Percentiles rank a stretch among this genome's conserved stretches.
These are phyloP conservation scores for Tolypocladium ophioglossoides DNA, from an alignment of 2,329 filamentous ascomycete species.

Conservation along the genomic window DNA sequence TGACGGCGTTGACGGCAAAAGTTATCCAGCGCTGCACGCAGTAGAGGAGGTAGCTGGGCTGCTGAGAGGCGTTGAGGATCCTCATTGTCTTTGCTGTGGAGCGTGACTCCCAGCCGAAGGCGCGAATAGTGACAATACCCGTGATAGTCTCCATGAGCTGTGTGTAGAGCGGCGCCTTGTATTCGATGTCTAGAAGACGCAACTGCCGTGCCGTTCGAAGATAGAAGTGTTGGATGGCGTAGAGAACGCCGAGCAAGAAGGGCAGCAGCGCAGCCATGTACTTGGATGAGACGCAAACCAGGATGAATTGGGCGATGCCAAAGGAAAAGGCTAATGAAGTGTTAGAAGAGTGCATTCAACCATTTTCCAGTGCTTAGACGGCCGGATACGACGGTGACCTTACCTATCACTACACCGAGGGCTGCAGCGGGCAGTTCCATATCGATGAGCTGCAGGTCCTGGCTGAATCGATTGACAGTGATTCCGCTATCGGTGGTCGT, in stretches of 20 bases:
- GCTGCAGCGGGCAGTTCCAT: slow-evolving; percentile 20
- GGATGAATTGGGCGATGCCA: background rate
- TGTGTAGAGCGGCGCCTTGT: slow-evolving; percentile 43
- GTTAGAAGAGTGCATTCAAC: background rate
- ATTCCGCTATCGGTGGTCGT: slow-evolving; percentile 20
- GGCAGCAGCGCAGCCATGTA: slow-evolving; percentile 39
- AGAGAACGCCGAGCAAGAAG: slow-evolving; percentile 31
- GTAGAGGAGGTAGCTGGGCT: slow-evolving; percentile 33
- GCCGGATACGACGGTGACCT: background rate
- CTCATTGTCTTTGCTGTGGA: slow-evolving; percentile 11
- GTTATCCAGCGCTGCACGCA: slow-evolving; percentile 48
- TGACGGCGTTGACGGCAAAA: slow-evolving; percentile 36
- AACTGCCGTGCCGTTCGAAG: slow-evolving; percentile 48
- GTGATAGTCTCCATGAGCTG: slow-evolving; percentile 45
- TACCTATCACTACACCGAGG: slow-evolving; percentile 8
- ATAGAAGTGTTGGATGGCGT: slow-evolving; percentile 43
- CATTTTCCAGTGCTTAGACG: background rate
- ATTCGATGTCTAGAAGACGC: slow-evolving; percentile 46
- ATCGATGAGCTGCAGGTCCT: slow-evolving; percentile 28
- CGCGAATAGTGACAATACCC: slow-evolving; percentile 42
- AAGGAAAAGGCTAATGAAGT: background rate
- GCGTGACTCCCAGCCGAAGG: slow-evolving; percentile 37
- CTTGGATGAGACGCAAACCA: slow-evolving; percentile 22
- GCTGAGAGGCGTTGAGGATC: slow-evolving; percentile 41
- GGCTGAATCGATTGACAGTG: slow-evolving; percentile 27